Evolutionary conservation across 2,329 filamentous ascomycete species (phyloP).

Genomic region (Phoma sp.): DNA sequence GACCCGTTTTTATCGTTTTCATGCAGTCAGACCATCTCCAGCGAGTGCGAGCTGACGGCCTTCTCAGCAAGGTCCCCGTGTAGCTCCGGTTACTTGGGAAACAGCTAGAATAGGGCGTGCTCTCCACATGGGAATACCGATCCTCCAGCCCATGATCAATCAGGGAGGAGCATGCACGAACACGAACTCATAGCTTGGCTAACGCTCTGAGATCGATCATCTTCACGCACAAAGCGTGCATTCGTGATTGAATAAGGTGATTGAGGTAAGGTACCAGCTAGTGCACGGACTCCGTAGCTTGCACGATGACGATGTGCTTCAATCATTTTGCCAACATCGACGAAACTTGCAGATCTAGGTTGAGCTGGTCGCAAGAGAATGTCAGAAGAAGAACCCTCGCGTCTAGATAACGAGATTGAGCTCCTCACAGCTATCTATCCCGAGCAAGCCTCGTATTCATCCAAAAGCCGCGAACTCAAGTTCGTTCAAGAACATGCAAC

Average conservation of each 20-base stretch:
- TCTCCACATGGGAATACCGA: neutral
- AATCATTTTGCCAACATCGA: slow-evolving; percentile 3
- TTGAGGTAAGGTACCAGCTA: slow-evolving; percentile 1
- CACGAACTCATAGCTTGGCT: no score
- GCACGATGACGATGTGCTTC: slow-evolving; percentile 10
- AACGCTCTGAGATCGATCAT: neutral
- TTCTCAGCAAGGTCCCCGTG: slow-evolving; percentile 8
- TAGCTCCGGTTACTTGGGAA: slow-evolving; percentile 14
- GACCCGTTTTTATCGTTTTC: slow-evolving; percentile 19
- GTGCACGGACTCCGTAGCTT: slow-evolving; percentile 9
- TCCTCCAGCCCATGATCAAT: neutral
- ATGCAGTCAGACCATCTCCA: slow-evolving; percentile 17
- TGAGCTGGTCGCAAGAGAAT: neutral
- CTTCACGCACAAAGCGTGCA: neutral
- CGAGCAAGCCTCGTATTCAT: slow-evolving; percentile 44
- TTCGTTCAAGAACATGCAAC: slow-evolving; percentile 38
- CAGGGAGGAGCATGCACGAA: neutral
- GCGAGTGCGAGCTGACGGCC: slow-evolving; percentile 11
- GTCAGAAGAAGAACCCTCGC: slow-evolving; percentile 16
- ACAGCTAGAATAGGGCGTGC: neutral
- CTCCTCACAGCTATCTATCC: slow-evolving; percentile 56
- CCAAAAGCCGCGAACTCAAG: slow-evolving; percentile 47
- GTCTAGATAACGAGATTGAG: slow-evolving; percentile 48
- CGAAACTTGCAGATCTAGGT: neutral
- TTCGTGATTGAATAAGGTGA: neutral